phyloP scores from a whole-genome alignment of 169 alveolate genomes.

The Neospora caninum region DNA sequence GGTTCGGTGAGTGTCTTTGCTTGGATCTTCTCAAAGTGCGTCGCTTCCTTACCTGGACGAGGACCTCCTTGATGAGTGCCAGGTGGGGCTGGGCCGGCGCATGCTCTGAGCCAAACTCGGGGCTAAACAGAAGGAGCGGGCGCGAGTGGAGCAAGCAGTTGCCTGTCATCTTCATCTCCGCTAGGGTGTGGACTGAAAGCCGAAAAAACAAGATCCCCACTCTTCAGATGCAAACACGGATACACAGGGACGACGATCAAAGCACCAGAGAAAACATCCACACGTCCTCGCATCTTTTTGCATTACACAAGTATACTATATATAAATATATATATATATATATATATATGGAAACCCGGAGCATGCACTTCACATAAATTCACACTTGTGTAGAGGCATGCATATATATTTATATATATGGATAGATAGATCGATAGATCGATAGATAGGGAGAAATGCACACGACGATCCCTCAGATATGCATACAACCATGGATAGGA shows the following conservation, averaged over 20 bases:
- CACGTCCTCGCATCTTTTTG: neutral
- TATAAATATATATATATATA: too few species aligned
- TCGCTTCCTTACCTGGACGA: conserved; percentile 75
- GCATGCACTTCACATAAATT: too few species aligned
- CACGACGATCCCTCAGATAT: too few species aligned
- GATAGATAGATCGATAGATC: neutral
- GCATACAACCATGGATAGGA: too few species aligned
- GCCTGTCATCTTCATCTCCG: conserved; percentile 94
- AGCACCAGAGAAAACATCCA: neutral
- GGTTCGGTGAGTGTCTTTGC: neutral
- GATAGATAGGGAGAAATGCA: neutral
- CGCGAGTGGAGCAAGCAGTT: conserved; percentile 92
- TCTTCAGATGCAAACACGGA: neutral
- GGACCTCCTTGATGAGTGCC: conserved; percentile 70
- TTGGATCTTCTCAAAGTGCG: neutral
- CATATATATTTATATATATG: too few species aligned
- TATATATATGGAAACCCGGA: too few species aligned
- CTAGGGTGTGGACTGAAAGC: conserved; percentile 86
- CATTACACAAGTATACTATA: neutral
- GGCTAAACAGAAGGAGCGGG: conserved; percentile 83
- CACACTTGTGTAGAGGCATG: neutral
- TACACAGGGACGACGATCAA: neutral
- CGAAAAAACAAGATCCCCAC: neutral
- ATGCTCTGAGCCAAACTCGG: conserved; percentile 54
- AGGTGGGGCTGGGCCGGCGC: conserved; percentile 53